Evolutionary conservation across 805 yeast genomes (phyloP).

Genomic region (Saturnispora zaruensis): DNA sequence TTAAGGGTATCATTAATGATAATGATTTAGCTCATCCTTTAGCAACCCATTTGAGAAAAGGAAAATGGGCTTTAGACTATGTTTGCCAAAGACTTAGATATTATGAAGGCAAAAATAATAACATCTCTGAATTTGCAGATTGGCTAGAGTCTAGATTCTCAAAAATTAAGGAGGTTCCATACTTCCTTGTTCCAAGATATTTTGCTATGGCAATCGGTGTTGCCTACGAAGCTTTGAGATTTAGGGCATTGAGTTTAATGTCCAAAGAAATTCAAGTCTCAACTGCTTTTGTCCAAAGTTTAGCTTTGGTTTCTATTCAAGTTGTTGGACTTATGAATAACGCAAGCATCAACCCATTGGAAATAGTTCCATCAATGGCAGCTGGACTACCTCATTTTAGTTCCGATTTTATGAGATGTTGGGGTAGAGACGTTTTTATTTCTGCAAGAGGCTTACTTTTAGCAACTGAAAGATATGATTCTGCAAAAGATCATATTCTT

Average conservation of each 20-base stretch:
- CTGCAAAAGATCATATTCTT: constrained; percentile 72
- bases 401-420: constrained; percentile 86
- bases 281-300: constrained; percentile 67
- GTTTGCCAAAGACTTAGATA: constrained; percentile 52
- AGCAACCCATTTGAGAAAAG: constrained; percentile 70
- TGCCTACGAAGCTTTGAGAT: constrained; percentile 75
- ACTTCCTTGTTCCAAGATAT: constrained; percentile 76
- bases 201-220: constrained; percentile 76
- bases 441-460: constrained; percentile 75
- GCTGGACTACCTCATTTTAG: constrained; percentile 97
- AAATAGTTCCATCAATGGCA: constrained; percentile 67
- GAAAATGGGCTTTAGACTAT: constrained; percentile 85
- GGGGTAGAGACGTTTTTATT: constrained; percentile 97
- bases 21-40: constrained; percentile 82
- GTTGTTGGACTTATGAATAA: constrained; percentile 69
- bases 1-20: constrained; percentile 50
- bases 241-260: constrained; percentile 52
- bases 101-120: constrained; percentile 37
- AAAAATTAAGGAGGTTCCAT: constrained; percentile 59
- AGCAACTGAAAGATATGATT: constrained; percentile 68
- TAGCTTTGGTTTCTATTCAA: constrained; percentile 77
- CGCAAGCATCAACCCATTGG: constrained; percentile 65
- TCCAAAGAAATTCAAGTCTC: constrained; percentile 46
- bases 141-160: constrained; percentile 67
- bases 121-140: constrained; percentile 44